Base-by-base conservation (phyloP, 257 asterid genomes). In the Plantago ovata region DNA sequence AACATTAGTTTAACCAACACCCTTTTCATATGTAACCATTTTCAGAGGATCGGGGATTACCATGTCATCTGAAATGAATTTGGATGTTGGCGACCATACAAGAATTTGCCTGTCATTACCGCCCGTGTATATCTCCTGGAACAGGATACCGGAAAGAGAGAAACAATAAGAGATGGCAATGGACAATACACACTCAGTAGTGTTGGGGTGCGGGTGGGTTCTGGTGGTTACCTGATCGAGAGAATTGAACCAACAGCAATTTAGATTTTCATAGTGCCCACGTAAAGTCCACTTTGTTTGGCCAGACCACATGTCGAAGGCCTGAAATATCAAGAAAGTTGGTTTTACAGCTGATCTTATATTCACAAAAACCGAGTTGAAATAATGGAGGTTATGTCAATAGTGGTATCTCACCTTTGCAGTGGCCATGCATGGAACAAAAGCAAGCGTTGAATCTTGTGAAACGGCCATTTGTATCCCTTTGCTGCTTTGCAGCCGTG, bases 291-390 rank as follows among this genome's bases (percentile, higher is more conserved):
- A 69, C 83, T 77, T 67, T 20, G 82, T 76, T 78, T 77, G 87
- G 64, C 96, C 98, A n/a, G 96, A 84, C 97, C 95, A 93, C 61
- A 82, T 56, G 68, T 89, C 91, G 76, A 86, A 86, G 38, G 83
- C 95, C 98, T 89, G 65, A 21, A 45, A 57, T 62, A 80, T 72
- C 55, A 24, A 73, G 53, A 62, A 56, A 3, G 42, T 53, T 33
- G 42, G 55, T n/a, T 44, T 55, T 40, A 38, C 13, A 3, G 51
- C 0, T 38, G 18, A 50, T 66, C 56, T 67, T 39, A 40, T 28
- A 43, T 49, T 67, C 19, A 54, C 55, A 42, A 60, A 54, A 19
- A 50, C 14, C 46, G 57, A 15, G 55, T 9, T 24, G 58, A 58
- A n/a, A 49, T 8, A 49, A 48, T 15, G 32, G 21, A 54, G 63